phyloP scores from a whole-genome alignment of 495 filamentous ascomycete genomes.

The Podospora appendiculata region DNA sequence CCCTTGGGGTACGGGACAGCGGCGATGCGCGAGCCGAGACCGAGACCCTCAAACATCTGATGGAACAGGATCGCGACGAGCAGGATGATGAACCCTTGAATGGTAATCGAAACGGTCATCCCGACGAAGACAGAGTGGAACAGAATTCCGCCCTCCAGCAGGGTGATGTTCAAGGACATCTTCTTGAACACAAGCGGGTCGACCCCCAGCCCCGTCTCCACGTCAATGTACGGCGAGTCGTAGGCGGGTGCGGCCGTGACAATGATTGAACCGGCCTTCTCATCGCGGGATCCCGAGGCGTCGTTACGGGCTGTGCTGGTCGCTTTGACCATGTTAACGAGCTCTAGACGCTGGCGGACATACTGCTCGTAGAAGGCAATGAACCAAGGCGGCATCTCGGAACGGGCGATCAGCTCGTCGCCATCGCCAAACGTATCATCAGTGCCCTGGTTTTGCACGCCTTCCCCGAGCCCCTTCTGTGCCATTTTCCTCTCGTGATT shows the following conservation, averaged over 20 bases:
- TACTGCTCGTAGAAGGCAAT: slow-evolving; percentile 49
- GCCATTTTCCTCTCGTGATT: slow-evolving; percentile 35
- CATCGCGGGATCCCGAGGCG: slow-evolving; percentile 7
- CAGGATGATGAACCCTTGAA: slow-evolving; percentile 56
- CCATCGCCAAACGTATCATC: slow-evolving; percentile 17
- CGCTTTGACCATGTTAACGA: slow-evolving; percentile 37
- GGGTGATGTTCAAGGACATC: slow-evolving; percentile 45
- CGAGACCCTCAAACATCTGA: slow-evolving; percentile 64
- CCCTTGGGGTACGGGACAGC: slow-evolving; percentile 41
- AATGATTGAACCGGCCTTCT: slow-evolving; percentile 12
- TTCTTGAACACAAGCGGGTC: slow-evolving; percentile 38
- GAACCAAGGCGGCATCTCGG: slow-evolving; percentile 49
- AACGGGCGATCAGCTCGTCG: slow-evolving; percentile 20
- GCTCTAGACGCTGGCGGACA: slow-evolving; percentile 42
- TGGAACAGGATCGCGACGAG: slow-evolving; percentile 64
- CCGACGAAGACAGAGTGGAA: slow-evolving; percentile 61
- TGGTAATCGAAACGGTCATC: slow-evolving; percentile 59
- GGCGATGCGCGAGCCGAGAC: slow-evolving; percentile 56
- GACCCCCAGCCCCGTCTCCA: slow-evolving; percentile 31
- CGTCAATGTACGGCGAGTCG: slow-evolving; percentile 29
- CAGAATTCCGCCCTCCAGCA: slow-evolving; percentile 48
- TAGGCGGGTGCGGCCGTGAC: neutral
- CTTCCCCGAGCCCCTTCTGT: slow-evolving; percentile 28
- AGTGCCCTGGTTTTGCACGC: slow-evolving; percentile 3
- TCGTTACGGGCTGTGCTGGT: neutral